A percentile compares a stretch with the other conserved stretches of the same genome.
phyloP scores from a whole-genome alignment of 2,329 filamentous ascomycete species.

The Cercospora sp. region DNA sequence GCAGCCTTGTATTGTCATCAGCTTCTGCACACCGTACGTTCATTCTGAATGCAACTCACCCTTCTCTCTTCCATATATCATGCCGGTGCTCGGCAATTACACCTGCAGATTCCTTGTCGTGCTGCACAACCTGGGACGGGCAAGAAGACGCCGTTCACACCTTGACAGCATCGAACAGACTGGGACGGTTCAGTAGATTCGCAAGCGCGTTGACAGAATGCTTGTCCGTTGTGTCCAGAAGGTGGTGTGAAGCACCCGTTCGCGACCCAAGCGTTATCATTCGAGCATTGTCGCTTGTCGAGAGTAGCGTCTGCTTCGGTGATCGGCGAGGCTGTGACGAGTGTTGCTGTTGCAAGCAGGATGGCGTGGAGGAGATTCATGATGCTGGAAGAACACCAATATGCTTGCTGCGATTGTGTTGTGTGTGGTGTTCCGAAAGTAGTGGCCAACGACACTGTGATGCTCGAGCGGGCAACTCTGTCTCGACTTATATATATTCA shows the following conservation, averaged over 20 bases:
- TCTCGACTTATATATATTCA: neutral
- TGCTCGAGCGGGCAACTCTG: neutral
- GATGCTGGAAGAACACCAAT: neutral
- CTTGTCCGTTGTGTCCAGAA: neutral
- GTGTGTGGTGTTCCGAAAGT: neutral
- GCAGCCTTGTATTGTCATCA: too few species aligned
- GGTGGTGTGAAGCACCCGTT: neutral
- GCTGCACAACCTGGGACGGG: constrained; percentile 1
- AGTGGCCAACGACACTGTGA: neutral
- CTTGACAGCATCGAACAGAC: constrained; percentile 1
- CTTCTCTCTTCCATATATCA: neutral
- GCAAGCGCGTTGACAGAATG: neutral
- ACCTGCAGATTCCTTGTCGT: neutral
- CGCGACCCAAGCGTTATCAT: neutral
- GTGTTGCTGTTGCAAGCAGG: neutral
- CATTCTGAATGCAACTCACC: neutral
- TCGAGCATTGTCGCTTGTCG: constrained; percentile 6
- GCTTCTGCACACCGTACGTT: neutral
- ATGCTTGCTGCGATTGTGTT: neutral
- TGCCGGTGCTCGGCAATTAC: neutral
- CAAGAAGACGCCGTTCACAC: neutral
- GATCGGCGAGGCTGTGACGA: neutral
- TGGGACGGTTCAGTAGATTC: neutral
- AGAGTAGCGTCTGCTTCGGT: neutral
- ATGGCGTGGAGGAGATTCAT: neutral